Evolutionary conservation across 179 eudicot genomes (phyloP), one percentile per base, ranked within the genome.

Genomic region (Drosera spatulata): DNA sequence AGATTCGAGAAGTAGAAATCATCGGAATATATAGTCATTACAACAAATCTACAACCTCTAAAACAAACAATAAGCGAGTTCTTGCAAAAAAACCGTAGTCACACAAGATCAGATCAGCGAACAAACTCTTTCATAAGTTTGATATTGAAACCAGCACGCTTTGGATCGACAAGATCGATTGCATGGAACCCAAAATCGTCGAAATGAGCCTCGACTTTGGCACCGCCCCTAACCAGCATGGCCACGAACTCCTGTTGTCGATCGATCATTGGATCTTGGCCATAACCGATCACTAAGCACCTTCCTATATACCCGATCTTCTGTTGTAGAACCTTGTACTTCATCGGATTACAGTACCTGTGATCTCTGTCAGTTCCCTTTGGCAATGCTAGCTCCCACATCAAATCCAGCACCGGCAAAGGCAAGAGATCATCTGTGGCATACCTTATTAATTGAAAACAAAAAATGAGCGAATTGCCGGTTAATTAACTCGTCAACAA

Each of bases 371-470:
- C 81, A 0, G 77, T 59, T 10, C 86, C 87, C 13, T 59, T 61
- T 5, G 96, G 95, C 74, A 89, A 69, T 7, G 95, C 82, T 39
- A 89, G 74, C 10, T 84, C 84, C 96, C 96, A 88, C 66, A 79
- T 51, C 33, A 86, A 58, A 63, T 88, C 96, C 56, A 82, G 65
- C 5, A 71, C 83, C 5, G 95, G 88, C 65, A 88, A 66, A 5
- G 95, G 96, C 46, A 75, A 58, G 42, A 71, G 54, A 10, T 71
- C 78, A 45, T 86, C 95, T 3, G 81, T 71, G 1, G 84, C 86
- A 10, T 62, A 67, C 46, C 72, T 79, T 0, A 1, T 22, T 22
- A 22, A 22, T 22, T 0, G 33, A 22, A 22, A 22, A 22, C 33
- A 22, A 22, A 22, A 22, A 22, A 22, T 22, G 33, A 22, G 33